Conservation (phyloP, 23 red algal genomes). For the Gracilaria vermiculophylla region DNA sequence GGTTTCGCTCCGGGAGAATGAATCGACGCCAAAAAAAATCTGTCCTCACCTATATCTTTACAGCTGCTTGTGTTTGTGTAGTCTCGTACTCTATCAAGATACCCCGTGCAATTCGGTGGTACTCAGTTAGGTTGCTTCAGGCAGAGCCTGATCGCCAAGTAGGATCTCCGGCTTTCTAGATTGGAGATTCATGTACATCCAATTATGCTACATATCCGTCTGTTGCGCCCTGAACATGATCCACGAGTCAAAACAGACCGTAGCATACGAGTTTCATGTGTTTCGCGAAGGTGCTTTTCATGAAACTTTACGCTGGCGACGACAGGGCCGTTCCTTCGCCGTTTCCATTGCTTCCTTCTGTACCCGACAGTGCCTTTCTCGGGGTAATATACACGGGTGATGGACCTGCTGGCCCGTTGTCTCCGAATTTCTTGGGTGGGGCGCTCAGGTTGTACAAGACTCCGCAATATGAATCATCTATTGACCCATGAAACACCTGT, state of each 20-base stretch:
- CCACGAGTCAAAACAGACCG: background rate
- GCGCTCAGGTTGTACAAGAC: conserved; percentile 58
- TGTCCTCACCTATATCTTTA: background rate
- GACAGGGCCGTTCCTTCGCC: background rate
- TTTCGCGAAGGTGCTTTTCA: background rate
- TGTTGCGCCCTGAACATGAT: background rate
- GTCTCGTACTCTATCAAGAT: too few relatives aligned
- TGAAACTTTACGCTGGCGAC: background rate
- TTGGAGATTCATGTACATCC: too few relatives aligned
- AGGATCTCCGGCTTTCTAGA: too few relatives aligned
- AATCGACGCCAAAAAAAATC: background rate
- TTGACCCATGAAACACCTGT: conserved; percentile 47
- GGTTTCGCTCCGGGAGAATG: background rate
- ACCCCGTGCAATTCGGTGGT: too few relatives aligned
- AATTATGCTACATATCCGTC: too few relatives aligned
- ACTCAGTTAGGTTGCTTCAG: too few relatives aligned
- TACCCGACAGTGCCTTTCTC: conserved; percentile 1
- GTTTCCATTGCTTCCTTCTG: conserved; percentile 2
- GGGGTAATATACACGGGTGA: conserved; percentile 3
- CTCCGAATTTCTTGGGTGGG: background rate
- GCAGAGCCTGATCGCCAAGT: too few relatives aligned
- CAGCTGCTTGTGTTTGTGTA: too few relatives aligned
- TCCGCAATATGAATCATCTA: conserved; percentile 36
- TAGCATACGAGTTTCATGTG: background rate
- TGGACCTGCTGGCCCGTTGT: background rate